Evolutionary conservation across 495 filamentous ascomycete species (phyloP), one percentile per base, ranked within the genome.

Genomic region (Collariella sp.): DNA sequence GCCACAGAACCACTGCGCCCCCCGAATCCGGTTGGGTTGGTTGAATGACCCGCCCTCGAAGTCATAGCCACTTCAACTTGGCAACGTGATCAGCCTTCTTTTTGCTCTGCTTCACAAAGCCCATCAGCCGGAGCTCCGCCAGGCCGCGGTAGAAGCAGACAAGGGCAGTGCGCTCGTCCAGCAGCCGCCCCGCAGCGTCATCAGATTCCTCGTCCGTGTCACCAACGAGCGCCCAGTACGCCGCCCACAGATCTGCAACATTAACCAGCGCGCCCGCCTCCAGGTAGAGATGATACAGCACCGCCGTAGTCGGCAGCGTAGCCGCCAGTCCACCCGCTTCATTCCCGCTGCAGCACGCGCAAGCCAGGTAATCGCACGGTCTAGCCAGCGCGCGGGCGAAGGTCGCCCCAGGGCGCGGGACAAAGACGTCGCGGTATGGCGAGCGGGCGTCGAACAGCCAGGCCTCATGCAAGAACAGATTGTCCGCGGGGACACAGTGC

Each of bases 11-110:
- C n/a, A 20, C 31, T 15, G 31, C 10, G 20, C 33, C 18, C n/a
- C 45, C 51, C 48, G 23, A 46, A 50, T 46, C 58, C 58, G 36
- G 22, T 38, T 52, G 34, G 34, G 15, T 23, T 31, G 6, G 6
- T 7, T n/a, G n/a, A n/a, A n/a, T n/a, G n/a, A n/a, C 24, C 19
- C 46, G 19, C 16, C 39, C 20, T 7, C 35, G 15, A n/a, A 44
- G 23, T 58, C 46, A 72, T 16, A 71, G 49, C 73, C 74, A 76
- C 40, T 73, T 73, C 50, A 88, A 70, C 70, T 96, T 97, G 16
- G 88, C 84, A 58, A 96, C 70, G 70, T 96, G 91, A 66, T 96
- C 93, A 12, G 81, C 78, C 77, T 93, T 94, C 77, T 90, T 96
- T 69, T 83, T 87, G 61, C 84, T 97, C 56, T 77, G 77, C 71